phyloP scores from a whole-genome alignment of 2,329 filamentous ascomycete species.

The Colletotrichum lupini region DNA sequence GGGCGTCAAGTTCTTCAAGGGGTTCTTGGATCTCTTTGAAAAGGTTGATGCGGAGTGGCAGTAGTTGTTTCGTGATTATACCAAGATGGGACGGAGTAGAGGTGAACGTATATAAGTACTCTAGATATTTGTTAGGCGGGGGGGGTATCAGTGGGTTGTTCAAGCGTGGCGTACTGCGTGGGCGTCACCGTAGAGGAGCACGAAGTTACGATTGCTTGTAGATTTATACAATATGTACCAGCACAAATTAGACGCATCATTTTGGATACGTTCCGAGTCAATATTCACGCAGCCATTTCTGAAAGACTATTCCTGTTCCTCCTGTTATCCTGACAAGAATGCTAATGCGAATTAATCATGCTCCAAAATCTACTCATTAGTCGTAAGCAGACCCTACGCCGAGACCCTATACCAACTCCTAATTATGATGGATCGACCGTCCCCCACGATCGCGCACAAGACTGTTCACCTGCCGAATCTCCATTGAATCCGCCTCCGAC shows the following conservation, averaged over 20 bases:
- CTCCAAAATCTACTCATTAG: not conserved
- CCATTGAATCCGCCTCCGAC: conserved; percentile 39
- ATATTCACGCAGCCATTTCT: not conserved
- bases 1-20: conserved; percentile 89
- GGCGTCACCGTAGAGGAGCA: not conserved
- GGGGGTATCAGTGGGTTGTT: not conserved
- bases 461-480: conserved; percentile 42
- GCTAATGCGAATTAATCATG: not conserved
- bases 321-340: not conserved
- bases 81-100: not conserved
- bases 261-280: not conserved
- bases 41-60: conserved; percentile 84
- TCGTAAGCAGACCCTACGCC: too few species aligned
- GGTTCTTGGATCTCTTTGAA: conserved; percentile 89
- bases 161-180: conserved; percentile 12
- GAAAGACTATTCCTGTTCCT: not conserved
- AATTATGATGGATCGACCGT: conserved; percentile 9
- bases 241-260: conserved; percentile 21
- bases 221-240: conserved; percentile 4
- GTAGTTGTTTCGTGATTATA: conserved; percentile 10
- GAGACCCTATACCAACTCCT: not conserved
- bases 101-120: too few species aligned
- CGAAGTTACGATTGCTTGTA: conserved; percentile 25
- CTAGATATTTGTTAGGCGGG: not conserved
- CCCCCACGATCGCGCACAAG: conserved; percentile 27